Percentiles rank a stretch among this genome's conserved stretches.
Evolutionary conservation across 306 rosid species (phyloP).

Genomic region (Lathyrus sativus): DNA sequence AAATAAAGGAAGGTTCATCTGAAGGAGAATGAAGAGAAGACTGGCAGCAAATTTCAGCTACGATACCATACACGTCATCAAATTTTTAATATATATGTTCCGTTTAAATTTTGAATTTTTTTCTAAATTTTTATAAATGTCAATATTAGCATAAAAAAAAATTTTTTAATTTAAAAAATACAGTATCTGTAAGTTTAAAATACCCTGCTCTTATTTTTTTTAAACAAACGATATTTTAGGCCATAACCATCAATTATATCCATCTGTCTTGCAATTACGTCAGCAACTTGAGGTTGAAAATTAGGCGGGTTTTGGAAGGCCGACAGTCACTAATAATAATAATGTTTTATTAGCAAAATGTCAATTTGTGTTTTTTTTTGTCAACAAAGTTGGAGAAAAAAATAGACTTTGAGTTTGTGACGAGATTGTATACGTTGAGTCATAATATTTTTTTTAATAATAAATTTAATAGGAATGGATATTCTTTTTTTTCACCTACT

Average conservation of each 20-base stretch:
- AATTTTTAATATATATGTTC: too few relatives aligned
- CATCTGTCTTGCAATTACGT: neutral
- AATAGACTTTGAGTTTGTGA: constrained; percentile 6
- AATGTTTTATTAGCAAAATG: neutral
- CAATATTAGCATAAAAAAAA: too few relatives aligned
- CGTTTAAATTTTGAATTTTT: too few relatives aligned
- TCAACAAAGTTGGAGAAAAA: constrained; percentile 1
- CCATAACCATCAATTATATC: too few relatives aligned
- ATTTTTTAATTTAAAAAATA: too few relatives aligned
- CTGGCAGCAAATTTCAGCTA: neutral
- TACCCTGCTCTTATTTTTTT: too few relatives aligned
- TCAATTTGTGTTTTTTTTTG: constrained; percentile 15
- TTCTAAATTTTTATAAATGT: too few relatives aligned
- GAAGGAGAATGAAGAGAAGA: constrained; percentile 1
- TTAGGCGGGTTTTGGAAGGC: neutral
- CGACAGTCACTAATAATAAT: neutral
- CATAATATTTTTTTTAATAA: neutral
- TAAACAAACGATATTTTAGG: too few relatives aligned
- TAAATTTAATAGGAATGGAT: neutral
- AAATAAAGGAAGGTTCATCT: constrained; percentile 10
- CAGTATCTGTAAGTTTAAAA: too few relatives aligned
- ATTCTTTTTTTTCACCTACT: neutral
- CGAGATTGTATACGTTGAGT: neutral
- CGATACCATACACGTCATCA: neutral
- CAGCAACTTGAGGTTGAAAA: constrained; percentile 6